Percentiles rank a stretch among this genome's conserved stretches.
Evolutionary conservation across 441 rosid genomes (phyloP).

Genomic region (Corymbia citriodora): DNA sequence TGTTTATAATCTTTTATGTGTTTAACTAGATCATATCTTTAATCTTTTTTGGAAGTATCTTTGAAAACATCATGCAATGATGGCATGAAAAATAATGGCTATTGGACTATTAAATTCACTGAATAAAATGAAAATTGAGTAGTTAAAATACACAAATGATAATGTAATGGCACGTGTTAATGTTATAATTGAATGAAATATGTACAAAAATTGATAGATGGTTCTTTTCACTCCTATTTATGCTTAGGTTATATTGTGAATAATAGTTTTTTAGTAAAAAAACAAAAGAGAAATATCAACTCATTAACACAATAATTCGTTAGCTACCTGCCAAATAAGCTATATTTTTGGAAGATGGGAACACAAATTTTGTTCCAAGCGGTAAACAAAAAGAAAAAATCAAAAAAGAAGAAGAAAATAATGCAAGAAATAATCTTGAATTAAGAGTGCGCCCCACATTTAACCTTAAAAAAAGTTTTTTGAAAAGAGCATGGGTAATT

Average conservation of each 20-base stretch:
- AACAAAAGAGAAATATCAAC: not conserved
- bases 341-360: too few relatives aligned
- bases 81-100: not conserved
- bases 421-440: not conserved
- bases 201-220: not conserved
- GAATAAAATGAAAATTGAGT: not conserved
- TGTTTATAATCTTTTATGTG: not conserved
- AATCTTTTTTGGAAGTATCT: not conserved
- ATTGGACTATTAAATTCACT: not conserved
- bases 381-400: too few relatives aligned
- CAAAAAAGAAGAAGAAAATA: not conserved
- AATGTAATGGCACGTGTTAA: not conserved
- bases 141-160: too few relatives aligned
- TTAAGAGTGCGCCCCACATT: not conserved
- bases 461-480: not conserved
- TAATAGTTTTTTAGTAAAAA: too few relatives aligned
- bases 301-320: not conserved
- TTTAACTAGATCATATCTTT: not conserved
- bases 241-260: not conserved
- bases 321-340: too few relatives aligned
- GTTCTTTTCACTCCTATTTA: not conserved
- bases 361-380: too few relatives aligned
- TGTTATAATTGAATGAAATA: too few relatives aligned
- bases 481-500: not conserved
- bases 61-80: not conserved